phyloP scores from a whole-genome alignment of 176 grass and related monocot species.

The Zoysia pacifica region DNA sequence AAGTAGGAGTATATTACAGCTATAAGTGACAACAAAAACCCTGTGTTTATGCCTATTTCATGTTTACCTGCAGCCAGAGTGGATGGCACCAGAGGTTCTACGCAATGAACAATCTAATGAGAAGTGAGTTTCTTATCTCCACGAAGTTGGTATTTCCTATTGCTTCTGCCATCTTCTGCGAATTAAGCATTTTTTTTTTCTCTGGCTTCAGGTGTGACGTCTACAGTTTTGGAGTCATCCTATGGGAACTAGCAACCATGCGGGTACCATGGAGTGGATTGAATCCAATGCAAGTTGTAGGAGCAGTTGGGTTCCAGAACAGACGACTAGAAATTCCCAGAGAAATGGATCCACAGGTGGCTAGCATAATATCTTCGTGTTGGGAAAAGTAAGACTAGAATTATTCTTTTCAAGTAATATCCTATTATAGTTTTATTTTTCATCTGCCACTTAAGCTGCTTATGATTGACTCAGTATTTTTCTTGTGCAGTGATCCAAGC shows the following conservation, averaged over 20 bases:
- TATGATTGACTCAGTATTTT: constrained; percentile 9
- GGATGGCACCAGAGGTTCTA: constrained; percentile 98
- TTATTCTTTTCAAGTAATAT: constrained; percentile 1
- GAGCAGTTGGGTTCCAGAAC: constrained; percentile 95
- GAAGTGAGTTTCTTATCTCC: constrained; percentile 65
- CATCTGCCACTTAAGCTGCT: background rate
- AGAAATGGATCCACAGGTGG: constrained; percentile 69
- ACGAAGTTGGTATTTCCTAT: background rate
- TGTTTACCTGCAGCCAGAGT: constrained; percentile 83
- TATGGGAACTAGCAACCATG: constrained; percentile 95
- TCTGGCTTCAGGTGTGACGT: constrained; percentile 77
- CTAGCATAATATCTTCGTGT: constrained; percentile 88
- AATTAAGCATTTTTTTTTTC: constrained; percentile 20
- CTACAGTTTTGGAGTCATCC: constrained; percentile 97
- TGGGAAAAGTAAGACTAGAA: constrained; percentile 75
- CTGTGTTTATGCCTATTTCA: constrained; percentile 10
- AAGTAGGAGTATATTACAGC: constrained; percentile 3
- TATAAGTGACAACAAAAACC: background rate
- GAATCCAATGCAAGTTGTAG: constrained; percentile 99
- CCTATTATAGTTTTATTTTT: background rate
- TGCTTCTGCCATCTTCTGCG: constrained; percentile 13
- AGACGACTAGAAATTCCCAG: constrained; percentile 86
- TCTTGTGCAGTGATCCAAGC: constrained; percentile 70
- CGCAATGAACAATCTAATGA: constrained; percentile 92
- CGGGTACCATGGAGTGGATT: constrained; percentile 88